Conservation (phyloP, 2,329 filamentous ascomycete genomes). For the Diplodia scrobiculata region DNA sequence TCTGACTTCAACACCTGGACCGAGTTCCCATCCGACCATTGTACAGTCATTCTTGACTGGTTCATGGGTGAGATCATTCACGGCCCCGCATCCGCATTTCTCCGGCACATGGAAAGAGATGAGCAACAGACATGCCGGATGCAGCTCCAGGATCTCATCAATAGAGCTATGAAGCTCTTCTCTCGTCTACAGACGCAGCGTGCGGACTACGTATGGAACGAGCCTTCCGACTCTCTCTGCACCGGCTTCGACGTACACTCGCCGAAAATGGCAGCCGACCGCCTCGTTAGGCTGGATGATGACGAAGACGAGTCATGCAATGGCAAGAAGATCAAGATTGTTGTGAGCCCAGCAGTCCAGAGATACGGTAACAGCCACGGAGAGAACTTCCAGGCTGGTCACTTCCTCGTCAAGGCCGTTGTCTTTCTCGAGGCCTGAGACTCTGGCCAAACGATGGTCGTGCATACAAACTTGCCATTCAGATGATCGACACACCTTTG, state of each 20-base stretch:
- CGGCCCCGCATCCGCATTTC: background rate
- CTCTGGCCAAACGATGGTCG: background rate
- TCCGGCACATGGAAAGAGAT: background rate
- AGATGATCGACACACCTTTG: background rate
- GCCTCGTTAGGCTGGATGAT: background rate
- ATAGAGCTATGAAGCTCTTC: background rate
- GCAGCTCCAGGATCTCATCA: background rate
- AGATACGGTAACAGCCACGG: background rate
- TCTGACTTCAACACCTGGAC: too few relatives aligned
- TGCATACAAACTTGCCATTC: background rate
- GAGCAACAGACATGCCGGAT: rapidly evolving
- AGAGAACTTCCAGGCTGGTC: background rate
- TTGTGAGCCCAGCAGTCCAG: background rate
- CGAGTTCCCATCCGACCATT: too few relatives aligned
- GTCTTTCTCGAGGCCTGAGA: background rate
- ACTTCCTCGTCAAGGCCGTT: background rate
- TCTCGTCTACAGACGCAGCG: background rate
- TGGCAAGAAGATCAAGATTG: background rate
- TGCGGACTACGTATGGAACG: background rate
- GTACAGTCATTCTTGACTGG: too few relatives aligned
- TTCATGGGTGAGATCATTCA: too few relatives aligned
- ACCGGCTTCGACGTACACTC: background rate
- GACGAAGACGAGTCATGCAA: background rate
- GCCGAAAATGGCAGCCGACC: background rate
- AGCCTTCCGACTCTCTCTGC: background rate